Evolutionary conservation across 2,329 filamentous ascomycete species (phyloP), one percentile per base, ranked within the genome.

Genomic region (Cladosporium sp.): DNA sequence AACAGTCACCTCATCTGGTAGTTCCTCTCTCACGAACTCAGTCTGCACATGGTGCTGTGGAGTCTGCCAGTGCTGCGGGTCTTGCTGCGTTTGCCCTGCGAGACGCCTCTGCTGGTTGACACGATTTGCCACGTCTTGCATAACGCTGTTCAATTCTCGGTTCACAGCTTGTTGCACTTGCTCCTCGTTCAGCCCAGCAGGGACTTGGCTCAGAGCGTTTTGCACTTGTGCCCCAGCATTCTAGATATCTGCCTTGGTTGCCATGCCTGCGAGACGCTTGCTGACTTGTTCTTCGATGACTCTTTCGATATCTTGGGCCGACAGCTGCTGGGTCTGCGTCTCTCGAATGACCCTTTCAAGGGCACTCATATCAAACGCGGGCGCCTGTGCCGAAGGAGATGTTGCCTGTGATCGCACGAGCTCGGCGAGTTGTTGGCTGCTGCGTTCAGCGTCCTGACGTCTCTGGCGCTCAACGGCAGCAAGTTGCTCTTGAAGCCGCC

Each of bases 291-390:
- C 62, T 28, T 67, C 54, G 8, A 69, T 63, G n/a, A 67, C 58
- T 5, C 36, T 51, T 10, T 64, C 53, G 25, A 68, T 57, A 46
- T 69, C 67, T 58, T 23, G 36, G 16, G 16, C 53, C 7, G 61
- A 60, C 3, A 65, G 28, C 16, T 62, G 61, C 18, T 64, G 46
- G 7, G 65, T 48, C 18, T 65, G 56, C 2, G 67, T 54, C 39
- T 68, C 65, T 2, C n/a, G 46, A 8, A 68, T 63, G 16, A 67
- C 58, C 18, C 63, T 67, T 21, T 64, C 36, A n/a, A 69, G 26
- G 2, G 60, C 46, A 32, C 34, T 49, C 49, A 66, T 60, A 25
- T 68, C 66, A n/a, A 68, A 46, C 3, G 54, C 51, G 13, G 43
- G 48, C 8, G 43, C 21, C 10, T 48, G 57, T 6, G 57, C 39